Base-by-base conservation (phyloP, 257 asterid genomes). In the Plantago ovata region DNA sequence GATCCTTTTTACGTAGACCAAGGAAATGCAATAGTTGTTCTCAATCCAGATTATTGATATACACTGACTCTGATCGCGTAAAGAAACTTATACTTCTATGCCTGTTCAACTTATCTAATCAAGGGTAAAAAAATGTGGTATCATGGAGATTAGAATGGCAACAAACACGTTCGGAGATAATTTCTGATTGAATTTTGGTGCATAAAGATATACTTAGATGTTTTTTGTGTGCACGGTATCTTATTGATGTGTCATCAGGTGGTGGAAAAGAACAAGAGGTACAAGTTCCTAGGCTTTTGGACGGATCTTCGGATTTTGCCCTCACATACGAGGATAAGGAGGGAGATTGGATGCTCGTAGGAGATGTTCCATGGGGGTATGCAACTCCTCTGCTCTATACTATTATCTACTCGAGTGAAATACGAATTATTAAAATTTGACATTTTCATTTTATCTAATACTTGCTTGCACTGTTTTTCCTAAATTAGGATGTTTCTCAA, bases 261-360 rank as follows among this genome's bases (percentile, higher is more conserved):
- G 72, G 83, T 20, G 82, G 75, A 20, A 87, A 75, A 68, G 87
- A 87, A 53, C 74, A 73, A 38, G 14, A 65, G 7, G 60, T 63
- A 13, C 76, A 79, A 42, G 50, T 81, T 18, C 65, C 76, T 28
- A 82, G 80, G 85, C 92, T 84, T 66, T 67, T 87, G 76, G 92
- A 87, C 59, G 94, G 82, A 48, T 82, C 93, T 13, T 81, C 96
- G 0, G 94, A 87, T 49, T 87, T 84, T 61, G 94, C 77, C 58
- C 82, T 87, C 13, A 87, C 94, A 13, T 87, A 87, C 11, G 93
- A 87, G 74, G 96, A 87, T 64, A 87, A 72, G 63, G 96, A 87
- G 67, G 94, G 94, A 13, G 96, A 87, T 13, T 87, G 94, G 96
- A 87, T 87, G 96, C 93, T 84, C 9, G 86, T 87, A 1, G 96